Evolutionary conservation across 495 filamentous ascomycete genomes (phyloP), one percentile per base, ranked within the genome.

Genomic region (Hypomontagnella monticulosa): DNA sequence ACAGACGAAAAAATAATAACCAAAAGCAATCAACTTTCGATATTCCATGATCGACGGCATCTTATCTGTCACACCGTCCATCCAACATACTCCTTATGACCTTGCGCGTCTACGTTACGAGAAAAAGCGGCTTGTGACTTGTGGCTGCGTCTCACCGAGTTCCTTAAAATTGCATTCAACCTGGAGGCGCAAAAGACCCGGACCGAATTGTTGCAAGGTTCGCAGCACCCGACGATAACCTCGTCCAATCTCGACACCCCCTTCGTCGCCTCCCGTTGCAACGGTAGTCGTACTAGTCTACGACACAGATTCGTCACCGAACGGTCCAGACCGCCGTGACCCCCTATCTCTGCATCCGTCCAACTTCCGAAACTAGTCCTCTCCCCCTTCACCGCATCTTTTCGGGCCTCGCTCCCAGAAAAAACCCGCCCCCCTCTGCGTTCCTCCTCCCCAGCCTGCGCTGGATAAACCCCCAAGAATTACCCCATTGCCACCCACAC

Each of bases 301-400:
- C 58, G 42, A 63, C 59, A 68, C 65, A 33, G 42, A 59, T 63
- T 58, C 65, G 59, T 68, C 59, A 63, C 58, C 65, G 65, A 68
- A 54, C 65, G 65, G 65, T 63, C 65, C 49, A 68, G 65, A 68
- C 65, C 49, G 4, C 33, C 59, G 34, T 19, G 33, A 33, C 59
- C 65, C 65, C 59, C 55, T 60, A 58, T 68, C 48, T 49, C 64
- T 63, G 59, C 59, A 59, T 68, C 65, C 59, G 52, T 57, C 44
- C 52, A 62, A 23, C 58, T 67, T 62, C 64, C 64, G 64, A 67
- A 61, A 61, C 53, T 60, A 55, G 59, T 58, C 59, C 46, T 47
- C 14, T 4, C 5, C 9, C 20, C 50, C 64, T 58, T 62, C 57
- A 67, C 64, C 64, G 64, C 51, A 67, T 67, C 37, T 67, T 67